Conservation (phyloP, 2,329 filamentous ascomycete species). For the Beauveria asiatica region DNA sequence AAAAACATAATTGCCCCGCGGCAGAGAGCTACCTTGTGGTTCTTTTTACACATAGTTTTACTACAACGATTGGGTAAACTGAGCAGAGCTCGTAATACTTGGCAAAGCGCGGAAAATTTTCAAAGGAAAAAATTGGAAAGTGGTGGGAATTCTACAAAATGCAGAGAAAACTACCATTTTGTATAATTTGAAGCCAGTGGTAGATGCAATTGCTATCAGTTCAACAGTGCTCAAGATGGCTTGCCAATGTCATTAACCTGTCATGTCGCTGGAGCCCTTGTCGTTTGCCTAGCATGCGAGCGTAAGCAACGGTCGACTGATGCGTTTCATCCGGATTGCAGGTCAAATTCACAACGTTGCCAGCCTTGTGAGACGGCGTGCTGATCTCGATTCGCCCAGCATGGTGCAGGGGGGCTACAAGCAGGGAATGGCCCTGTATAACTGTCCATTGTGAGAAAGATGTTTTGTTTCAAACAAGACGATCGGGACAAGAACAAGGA, state of each 20-base stretch:
- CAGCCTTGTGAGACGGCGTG: neutral
- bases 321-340: neutral
- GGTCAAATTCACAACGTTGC: neutral
- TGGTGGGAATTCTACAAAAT: too few species aligned
- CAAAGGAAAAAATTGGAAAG: neutral
- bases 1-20: constrained; percentile 10
- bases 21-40: constrained; percentile 7
- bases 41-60: constrained; percentile 12
- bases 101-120: neutral
- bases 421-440: too few species aligned
- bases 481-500: too few species aligned
- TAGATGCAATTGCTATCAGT: neutral
- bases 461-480: too few species aligned
- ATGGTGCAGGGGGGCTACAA: too few species aligned
- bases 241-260: neutral
- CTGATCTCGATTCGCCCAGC: too few species aligned
- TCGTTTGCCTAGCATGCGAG: neutral
- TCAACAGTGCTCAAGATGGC: neutral
- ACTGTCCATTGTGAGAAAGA: too few species aligned
- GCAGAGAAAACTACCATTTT: neutral
- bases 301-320: neutral
- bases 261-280: neutral
- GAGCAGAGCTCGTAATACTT: neutral
- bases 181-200: neutral
- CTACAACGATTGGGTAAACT: neutral